Conservation (phyloP, 2,329 filamentous ascomycete genomes). For the Nakataea oryzae region DNA sequence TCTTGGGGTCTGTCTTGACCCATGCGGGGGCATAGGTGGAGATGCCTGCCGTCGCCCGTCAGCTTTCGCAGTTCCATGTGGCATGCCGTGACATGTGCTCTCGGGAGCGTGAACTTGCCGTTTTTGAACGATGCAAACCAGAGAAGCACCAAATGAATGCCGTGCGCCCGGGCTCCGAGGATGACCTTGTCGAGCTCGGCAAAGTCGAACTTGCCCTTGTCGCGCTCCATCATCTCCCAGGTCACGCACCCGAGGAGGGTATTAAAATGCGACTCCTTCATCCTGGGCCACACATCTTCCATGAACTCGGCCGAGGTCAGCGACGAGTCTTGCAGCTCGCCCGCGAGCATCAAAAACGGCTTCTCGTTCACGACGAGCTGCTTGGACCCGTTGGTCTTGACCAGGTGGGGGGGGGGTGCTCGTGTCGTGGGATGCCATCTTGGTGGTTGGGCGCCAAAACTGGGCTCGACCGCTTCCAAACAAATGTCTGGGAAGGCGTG, state of each 20-base stretch:
- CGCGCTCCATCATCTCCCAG: conserved; percentile 20
- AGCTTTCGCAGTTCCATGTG: background rate
- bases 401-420: background rate
- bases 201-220: conserved; percentile 18
- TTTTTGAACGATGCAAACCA: conserved; percentile 19
- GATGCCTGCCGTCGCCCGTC: conserved; percentile 3
- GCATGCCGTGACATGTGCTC: background rate
- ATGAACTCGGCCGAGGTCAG: conserved; percentile 16
- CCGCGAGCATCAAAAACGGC: conserved; percentile 19
- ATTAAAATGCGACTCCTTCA: conserved; percentile 16
- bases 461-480: background rate
- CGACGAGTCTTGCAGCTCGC: conserved; percentile 20
- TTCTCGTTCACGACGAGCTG: conserved; percentile 20
- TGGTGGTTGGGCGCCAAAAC: background rate
- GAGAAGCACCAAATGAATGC: conserved; percentile 14
- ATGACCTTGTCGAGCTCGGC: conserved; percentile 15
- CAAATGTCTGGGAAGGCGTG: background rate
- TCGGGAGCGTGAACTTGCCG: conserved; percentile 1
- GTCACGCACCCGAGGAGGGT: conserved; percentile 18
- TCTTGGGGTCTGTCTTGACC: conserved; percentile 15
- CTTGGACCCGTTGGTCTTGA: background rate
- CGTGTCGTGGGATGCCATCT: background rate
- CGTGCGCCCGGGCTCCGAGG: conserved; percentile 10
- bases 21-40: conserved; percentile 14
- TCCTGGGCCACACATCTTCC: conserved; percentile 12